Conservation (phyloP, 495 filamentous ascomycete genomes). For the Penicillium pancosmium region DNA sequence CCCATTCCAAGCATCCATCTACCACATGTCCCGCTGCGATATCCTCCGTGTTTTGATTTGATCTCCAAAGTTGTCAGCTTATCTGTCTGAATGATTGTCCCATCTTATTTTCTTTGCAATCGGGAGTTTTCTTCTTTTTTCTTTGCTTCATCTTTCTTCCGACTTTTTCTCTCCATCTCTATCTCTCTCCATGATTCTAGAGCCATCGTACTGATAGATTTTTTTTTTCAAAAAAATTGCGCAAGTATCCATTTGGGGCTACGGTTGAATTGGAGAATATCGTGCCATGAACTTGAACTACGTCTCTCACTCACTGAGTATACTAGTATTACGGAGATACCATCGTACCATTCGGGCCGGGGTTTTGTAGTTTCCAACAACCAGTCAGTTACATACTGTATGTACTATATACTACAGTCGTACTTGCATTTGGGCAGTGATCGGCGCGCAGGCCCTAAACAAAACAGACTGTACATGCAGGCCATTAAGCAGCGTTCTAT, state of each 20-base stretch:
- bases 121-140: not conserved
- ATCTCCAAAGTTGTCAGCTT: not conserved
- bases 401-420: not conserved
- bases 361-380: too few relatives aligned
- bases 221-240: not conserved
- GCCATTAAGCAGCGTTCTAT: not conserved
- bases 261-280: not conserved
- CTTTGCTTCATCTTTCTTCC: not conserved
- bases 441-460: not conserved
- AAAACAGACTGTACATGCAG: slow-evolving; percentile 4
- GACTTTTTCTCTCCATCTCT: not conserved
- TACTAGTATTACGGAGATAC: too few relatives aligned
- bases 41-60: slow-evolving; percentile 1
- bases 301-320: not conserved
- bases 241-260: not conserved
- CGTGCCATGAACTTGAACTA: not conserved
- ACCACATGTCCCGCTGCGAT: slow-evolving; percentile 2
- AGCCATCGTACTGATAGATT: not conserved
- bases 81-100: not conserved
- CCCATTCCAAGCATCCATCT: not conserved
- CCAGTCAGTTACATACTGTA: not conserved
- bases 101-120: not conserved
- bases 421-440: not conserved
- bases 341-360: too few relatives aligned
- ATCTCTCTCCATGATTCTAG: not conserved